phyloP scores from a whole-genome alignment of 1,139 yeast species.

The Scheffersomyces parashehatae region DNA sequence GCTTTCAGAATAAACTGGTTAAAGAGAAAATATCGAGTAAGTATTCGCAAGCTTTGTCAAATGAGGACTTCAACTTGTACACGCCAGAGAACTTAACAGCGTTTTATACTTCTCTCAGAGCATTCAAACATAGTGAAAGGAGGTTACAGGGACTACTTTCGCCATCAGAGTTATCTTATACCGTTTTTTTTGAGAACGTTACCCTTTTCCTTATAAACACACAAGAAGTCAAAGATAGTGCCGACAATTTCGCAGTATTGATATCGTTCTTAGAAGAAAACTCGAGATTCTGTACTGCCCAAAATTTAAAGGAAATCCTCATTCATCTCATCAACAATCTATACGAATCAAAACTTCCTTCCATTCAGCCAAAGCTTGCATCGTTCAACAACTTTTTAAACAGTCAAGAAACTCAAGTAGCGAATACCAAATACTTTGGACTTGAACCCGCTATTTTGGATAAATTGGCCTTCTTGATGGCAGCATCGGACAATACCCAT shows the following conservation, averaged over 20 bases:
- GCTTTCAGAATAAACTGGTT: neutral
- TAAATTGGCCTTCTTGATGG: constrained; percentile 25
- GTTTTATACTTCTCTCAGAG: constrained; percentile 19
- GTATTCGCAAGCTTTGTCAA: neutral
- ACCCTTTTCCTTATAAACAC: constrained; percentile 19
- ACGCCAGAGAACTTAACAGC: constrained; percentile 10
- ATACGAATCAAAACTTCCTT: constrained; percentile 10
- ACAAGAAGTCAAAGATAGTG: constrained; percentile 6
- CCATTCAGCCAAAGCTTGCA: constrained; percentile 8
- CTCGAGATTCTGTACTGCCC: constrained; percentile 15
- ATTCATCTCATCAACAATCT: constrained; percentile 12
- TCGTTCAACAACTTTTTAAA: constrained; percentile 11
- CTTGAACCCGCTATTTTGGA: constrained; percentile 27
- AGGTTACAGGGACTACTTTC: constrained; percentile 15
- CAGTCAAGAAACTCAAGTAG: neutral
- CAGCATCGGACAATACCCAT: constrained; percentile 18
- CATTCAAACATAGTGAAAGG: constrained; percentile 17
- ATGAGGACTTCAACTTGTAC: neutral
- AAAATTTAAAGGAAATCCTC: constrained; percentile 20
- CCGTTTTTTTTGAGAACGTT: constrained; percentile 23
- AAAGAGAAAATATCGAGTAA: neutral
- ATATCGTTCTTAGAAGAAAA: constrained; percentile 19
- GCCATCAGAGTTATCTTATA: constrained; percentile 10
- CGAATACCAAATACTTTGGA: neutral
- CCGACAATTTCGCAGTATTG: constrained; percentile 13